A percentile compares a stretch with the other conserved stretches of the same genome.
phyloP scores from a whole-genome alignment of 108 stramenopile species.

The Fistulifera pelliculosa region DNA sequence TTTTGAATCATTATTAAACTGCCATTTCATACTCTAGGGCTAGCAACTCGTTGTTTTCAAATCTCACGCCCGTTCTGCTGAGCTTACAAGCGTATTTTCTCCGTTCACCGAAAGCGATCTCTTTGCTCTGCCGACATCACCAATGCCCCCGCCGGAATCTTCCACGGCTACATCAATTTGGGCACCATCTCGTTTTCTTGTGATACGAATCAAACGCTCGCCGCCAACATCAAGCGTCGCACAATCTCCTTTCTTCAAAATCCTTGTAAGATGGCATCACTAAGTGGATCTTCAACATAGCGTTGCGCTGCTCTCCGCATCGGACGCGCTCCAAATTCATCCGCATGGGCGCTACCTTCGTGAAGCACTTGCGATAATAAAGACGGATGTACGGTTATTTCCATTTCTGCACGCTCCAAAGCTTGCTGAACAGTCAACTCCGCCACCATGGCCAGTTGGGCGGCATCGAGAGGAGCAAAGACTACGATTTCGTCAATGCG shows the following conservation, averaged over 20 bases:
- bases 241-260: slow-evolving; percentile 60
- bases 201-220: slow-evolving; percentile 6
- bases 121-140: slow-evolving; percentile 1
- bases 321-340: slow-evolving; percentile 82
- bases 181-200: slow-evolving; percentile 7
- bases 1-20: no score
- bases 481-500: slow-evolving; percentile 98
- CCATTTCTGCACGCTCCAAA: slow-evolving; percentile 48
- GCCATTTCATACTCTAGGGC: no score
- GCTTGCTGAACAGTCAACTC: slow-evolving; percentile 46
- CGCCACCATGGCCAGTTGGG: slow-evolving; percentile 71
- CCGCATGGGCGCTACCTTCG: slow-evolving; percentile 66
- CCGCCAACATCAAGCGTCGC: slow-evolving; percentile 39
- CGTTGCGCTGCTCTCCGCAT: slow-evolving; percentile 78
- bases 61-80: no score
- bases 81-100: no score
- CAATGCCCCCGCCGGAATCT: slow-evolving; percentile 22
- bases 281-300: slow-evolving; percentile 79
- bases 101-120: no score
- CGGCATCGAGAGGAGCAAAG: slow-evolving; percentile 73
- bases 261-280: slow-evolving; percentile 77
- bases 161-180: slow-evolving; percentile 13
- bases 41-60: no score
- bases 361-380: slow-evolving; percentile 44
- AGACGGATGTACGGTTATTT: slow-evolving; percentile 32